These are phyloP conservation scores for Saccharomycopsis vini DNA, from an alignment of 805 yeast species.

Conservation along the genomic window DNA sequence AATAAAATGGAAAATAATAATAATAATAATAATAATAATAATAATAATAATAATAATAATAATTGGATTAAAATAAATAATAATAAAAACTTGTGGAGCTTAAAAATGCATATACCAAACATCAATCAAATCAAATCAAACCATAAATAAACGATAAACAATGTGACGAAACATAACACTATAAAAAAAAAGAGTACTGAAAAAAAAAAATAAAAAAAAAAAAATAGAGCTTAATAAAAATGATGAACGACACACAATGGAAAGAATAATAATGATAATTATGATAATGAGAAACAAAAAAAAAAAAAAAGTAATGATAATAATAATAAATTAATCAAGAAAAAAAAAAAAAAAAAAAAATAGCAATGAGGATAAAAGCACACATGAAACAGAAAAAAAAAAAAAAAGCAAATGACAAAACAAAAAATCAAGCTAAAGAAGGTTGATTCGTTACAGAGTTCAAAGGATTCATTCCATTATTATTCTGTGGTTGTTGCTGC, in stretches of 20 bases:
- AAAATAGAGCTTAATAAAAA: not conserved
- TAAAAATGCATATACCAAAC: not conserved
- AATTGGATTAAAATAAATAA: not conserved
- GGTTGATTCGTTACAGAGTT: not conserved
- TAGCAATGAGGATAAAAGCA: not conserved
- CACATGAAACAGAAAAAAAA: not conserved
- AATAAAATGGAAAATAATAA: not conserved
- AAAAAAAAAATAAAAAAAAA: not conserved
- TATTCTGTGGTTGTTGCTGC: conserved; percentile 5
- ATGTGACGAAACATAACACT: not conserved
- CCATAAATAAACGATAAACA: not conserved
- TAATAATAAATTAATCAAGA: not conserved
- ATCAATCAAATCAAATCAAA: not conserved
- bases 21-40: conserved; percentile 1
- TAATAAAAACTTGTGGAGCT: not conserved
- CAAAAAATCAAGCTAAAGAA: not conserved
- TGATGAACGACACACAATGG: not conserved
- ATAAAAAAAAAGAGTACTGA: not conserved
- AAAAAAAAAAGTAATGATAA: not conserved
- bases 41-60: conserved; percentile 1
- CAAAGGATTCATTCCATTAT: not conserved
- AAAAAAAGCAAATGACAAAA: not conserved
- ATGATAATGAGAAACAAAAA: not conserved
- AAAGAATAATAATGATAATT: not conserved
- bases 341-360: not conserved